Percentiles rank a stretch among this genome's conserved stretches.
Conservation (phyloP, 768 basidiomycete species). For the Podaxis sp. region DNA sequence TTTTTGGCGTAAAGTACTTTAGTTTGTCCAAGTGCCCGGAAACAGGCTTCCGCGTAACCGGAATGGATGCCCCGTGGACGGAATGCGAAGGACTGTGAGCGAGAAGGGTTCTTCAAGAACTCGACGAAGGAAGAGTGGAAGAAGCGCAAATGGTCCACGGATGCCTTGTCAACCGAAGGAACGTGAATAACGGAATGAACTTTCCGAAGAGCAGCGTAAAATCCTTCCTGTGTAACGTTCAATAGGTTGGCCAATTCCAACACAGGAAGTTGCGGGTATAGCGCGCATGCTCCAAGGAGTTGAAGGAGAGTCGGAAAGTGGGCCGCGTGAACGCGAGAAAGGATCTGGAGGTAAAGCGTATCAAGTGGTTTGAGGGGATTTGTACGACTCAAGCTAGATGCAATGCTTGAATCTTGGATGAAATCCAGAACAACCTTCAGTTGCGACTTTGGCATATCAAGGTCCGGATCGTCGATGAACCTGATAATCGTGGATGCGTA, state of each 20-base stretch:
- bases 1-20: background rate
- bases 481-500: background rate
- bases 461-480: background rate
- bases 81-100: background rate
- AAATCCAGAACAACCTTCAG: background rate
- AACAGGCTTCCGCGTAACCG: slow-evolving; percentile 1
- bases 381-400: background rate
- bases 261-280: background rate
- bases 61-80: background rate
- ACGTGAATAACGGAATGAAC: background rate
- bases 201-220: background rate
- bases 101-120: background rate
- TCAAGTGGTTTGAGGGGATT: background rate
- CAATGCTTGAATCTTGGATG: background rate
- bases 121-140: slow-evolving; percentile 4
- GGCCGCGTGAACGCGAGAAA: background rate
- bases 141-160: background rate
- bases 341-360: background rate
- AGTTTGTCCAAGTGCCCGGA: background rate
- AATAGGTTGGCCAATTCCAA: background rate
- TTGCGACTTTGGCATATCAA: background rate
- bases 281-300: background rate
- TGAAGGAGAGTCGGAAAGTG: background rate
- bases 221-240: background rate
- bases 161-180: background rate